Percentiles rank a stretch among this genome's conserved stretches.
Conservation (phyloP, 768 basidiomycete genomes). For the Rhodotorula paludigena region DNA sequence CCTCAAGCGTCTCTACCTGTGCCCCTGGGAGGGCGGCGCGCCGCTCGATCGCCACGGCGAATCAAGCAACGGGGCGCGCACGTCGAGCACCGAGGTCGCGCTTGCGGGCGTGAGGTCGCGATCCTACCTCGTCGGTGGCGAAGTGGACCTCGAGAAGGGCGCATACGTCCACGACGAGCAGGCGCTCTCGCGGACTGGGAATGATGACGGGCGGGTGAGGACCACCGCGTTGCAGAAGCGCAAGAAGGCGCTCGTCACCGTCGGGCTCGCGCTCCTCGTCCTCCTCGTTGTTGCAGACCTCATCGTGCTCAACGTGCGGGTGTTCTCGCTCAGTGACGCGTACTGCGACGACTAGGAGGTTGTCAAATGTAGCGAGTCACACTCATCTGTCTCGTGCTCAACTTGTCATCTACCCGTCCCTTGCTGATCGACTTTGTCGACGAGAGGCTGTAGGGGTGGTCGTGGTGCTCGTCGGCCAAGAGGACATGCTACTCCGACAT, state of each 20-base stretch:
- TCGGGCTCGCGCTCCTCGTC: neutral
- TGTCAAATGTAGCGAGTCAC: neutral
- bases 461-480: too few species aligned
- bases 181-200: neutral
- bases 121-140: too few species aligned
- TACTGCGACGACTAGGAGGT: slow-evolving; percentile 2
- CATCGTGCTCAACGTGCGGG: slow-evolving; percentile 11
- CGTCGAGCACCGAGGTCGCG: too few species aligned
- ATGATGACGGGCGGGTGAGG: neutral
- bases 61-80: too few species aligned
- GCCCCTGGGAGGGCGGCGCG: slow-evolving; percentile 19
- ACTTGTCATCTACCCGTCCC: neutral
- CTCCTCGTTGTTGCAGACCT: slow-evolving; percentile 11
- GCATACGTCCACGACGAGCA: neutral
- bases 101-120: too few species aligned
- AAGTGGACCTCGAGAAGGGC: too few species aligned
- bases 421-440: too few species aligned
- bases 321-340: slow-evolving; percentile 7
- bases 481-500: too few species aligned
- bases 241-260: neutral
- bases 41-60: neutral
- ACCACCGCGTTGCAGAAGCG: neutral
- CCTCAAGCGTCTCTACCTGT: slow-evolving; percentile 24
- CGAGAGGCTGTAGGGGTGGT: too few species aligned
- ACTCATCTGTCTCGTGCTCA: neutral